phyloP scores from a whole-genome alignment of 1,284 basidiomycete species.

The Papiliotrema flavescens region DNA sequence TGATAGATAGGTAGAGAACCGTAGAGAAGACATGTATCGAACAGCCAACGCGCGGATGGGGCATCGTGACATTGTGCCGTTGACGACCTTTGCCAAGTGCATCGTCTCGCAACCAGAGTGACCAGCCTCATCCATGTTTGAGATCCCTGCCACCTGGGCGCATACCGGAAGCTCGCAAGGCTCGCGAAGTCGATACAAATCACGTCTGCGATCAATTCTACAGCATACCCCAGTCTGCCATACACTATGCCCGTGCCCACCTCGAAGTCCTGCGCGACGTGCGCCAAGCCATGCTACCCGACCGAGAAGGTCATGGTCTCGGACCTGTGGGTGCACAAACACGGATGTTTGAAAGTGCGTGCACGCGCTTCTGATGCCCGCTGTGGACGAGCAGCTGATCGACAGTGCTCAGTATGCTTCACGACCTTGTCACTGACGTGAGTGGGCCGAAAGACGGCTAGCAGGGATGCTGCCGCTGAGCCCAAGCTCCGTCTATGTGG shows the following conservation, averaged over 20 bases:
- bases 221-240: no score
- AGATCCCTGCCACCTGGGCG: no score
- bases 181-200: no score
- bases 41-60: no score
- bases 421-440: slow-evolving; percentile 14
- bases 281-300: slow-evolving; percentile 16
- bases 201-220: no score
- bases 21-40: no score
- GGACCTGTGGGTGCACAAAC: slow-evolving; percentile 18
- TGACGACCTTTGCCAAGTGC: no score
- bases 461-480: background rate
- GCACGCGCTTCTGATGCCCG: background rate
- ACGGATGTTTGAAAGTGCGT: slow-evolving; percentile 18
- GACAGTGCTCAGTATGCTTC: slow-evolving; percentile 16
- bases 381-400: background rate
- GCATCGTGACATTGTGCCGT: no score
- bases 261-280: slow-evolving; percentile 4
- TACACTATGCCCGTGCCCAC: background rate
- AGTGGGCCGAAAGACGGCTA: background rate
- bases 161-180: no score
- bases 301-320: slow-evolving; percentile 17
- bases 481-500: slow-evolving; percentile 17
- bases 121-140: no score
- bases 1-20: no score
- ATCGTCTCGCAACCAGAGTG: no score